Conservation (phyloP, 768 basidiomycete species). For the Russula abietina region DNA sequence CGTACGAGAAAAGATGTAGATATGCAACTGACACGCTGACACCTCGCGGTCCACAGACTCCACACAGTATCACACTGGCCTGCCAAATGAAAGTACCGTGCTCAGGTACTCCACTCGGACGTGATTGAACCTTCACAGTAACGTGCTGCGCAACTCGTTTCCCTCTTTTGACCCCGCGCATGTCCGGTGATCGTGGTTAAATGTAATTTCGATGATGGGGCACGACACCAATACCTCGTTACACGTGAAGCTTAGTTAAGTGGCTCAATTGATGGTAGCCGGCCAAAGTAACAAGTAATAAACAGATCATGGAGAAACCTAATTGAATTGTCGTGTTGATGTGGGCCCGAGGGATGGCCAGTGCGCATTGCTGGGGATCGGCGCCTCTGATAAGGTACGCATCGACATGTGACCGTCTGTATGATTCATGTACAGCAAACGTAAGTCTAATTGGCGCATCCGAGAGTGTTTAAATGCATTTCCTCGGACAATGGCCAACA, state of each 20-base stretch:
- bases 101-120: too few relatives aligned
- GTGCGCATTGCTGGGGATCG: constrained; percentile 9
- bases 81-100: too few relatives aligned
- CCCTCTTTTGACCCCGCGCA: background rate
- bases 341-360: background rate
- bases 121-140: background rate
- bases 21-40: background rate
- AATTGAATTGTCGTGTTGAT: background rate
- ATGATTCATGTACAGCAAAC: background rate
- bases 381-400: background rate
- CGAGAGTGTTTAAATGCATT: background rate
- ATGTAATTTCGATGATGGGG: background rate
- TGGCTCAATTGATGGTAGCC: background rate
- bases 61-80: background rate
- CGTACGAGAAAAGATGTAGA: background rate
- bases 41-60: background rate
- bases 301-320: background rate
- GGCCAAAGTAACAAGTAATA: background rate
- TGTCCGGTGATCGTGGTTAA: constrained; percentile 8
- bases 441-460: background rate
- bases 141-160: background rate
- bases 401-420: constrained; percentile 10
- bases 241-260: background rate
- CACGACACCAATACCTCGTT: background rate
- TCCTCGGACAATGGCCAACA: constrained; percentile 1